Conservation (phyloP, 139 green algal species). For the Chlamydomonas asymmetrica region DNA sequence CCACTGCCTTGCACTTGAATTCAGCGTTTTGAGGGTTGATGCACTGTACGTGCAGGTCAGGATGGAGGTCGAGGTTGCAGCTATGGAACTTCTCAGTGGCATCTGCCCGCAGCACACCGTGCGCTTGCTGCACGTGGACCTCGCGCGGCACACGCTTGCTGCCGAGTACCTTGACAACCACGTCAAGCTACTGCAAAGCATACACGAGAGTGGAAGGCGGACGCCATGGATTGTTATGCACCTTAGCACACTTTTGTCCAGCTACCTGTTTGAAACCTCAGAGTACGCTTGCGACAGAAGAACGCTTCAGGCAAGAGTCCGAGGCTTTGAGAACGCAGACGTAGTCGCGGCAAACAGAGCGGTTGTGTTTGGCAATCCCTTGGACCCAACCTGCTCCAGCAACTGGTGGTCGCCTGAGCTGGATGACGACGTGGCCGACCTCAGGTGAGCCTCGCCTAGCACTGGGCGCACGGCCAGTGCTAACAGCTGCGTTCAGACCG, state of each 20-base stretch:
- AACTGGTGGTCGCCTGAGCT: slow-evolving; percentile 29
- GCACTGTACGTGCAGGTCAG: too few species aligned
- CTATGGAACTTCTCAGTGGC: slow-evolving; percentile 26
- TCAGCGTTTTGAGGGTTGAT: too few species aligned
- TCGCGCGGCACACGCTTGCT: background rate
- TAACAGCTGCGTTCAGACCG: background rate
- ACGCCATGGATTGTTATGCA: background rate
- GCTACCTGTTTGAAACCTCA: background rate
- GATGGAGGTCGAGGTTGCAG: slow-evolving; percentile 33
- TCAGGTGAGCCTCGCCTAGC: slow-evolving; percentile 23
- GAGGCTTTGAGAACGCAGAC: slow-evolving; percentile 27
- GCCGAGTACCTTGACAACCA: background rate
- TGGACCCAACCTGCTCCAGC: slow-evolving; percentile 11
- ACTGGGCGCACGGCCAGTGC: background rate
- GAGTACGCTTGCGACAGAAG: too few species aligned
- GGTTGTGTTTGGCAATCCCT: slow-evolving; percentile 41
- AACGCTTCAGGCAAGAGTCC: background rate
- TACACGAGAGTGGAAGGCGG: background rate
- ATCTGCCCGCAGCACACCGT: slow-evolving; percentile 21
- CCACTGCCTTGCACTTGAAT: too few species aligned
- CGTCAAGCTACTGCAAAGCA: background rate
- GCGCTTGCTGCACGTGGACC: background rate
- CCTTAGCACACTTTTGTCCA: too few species aligned
- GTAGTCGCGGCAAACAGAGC: slow-evolving; percentile 40
- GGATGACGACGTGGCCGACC: background rate